Base-by-base conservation (phyloP, 345 rosid species). In the Eucalyptus fibrosa region DNA sequence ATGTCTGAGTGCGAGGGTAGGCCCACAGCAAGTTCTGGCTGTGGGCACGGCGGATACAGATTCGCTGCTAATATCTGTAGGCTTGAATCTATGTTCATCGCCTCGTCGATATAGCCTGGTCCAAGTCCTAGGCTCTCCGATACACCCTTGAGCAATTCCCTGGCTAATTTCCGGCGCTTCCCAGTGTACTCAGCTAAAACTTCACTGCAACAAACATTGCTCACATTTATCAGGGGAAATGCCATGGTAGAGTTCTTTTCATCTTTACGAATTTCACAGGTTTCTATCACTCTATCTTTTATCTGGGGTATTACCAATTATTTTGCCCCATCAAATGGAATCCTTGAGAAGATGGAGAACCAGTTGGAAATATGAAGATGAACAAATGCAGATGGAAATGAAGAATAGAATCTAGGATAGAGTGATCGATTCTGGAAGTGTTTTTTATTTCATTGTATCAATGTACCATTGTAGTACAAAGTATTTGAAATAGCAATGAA, bases 1-100 rank as follows among this genome's bases (percentile, higher is more conserved):
- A 89, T 91, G 47, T 95, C 95, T 0, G 95, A 91, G 49, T 95
- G 96, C 24, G 94, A 88, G 3, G 94, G 93, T 86, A 95, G 1
- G 5, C 96, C 96, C 92, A 94, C 87, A 21, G 94, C 94, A 12
- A 89, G 91, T 23, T 92, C 92, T 40, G 95, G 96, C 88, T 92
- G 92, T 23, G 94, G 93, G 89, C 96, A 94, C 4, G 95, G 88
- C 18, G 95, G 96, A 50, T 93, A 94, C 7, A 89, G 88, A 86
- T 94, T 94, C 1, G 91, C 93, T 2, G 26, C 16, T n/a, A 93
- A 59, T 7, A 91, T 9, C 47, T 93, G 95, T 1, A 91, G 55
- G 8, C 95, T 92, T 4, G 62, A 42, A 51, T 91, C 93, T 13
- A 91, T 55, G 37, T 92, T 40, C 90, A 93, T 3, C 42, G 88